A percentile compares a stretch with the other conserved stretches of the same genome.
These are phyloP conservation scores for Pythium oligandrum DNA, from an alignment of 352 stramenopile species.

Conservation along the genomic window DNA sequence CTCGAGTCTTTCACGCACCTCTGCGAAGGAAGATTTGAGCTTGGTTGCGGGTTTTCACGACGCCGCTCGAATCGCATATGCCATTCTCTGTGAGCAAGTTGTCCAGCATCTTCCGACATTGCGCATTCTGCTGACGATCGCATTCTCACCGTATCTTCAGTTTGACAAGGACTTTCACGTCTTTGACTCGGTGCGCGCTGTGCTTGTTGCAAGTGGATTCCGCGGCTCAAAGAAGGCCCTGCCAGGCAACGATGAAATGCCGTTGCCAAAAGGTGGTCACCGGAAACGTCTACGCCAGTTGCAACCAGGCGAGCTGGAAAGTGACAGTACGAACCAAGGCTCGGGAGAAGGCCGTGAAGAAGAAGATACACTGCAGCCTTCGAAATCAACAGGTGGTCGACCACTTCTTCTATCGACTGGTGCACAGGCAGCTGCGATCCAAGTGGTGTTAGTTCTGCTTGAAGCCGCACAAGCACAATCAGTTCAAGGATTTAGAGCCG, in stretches of 20 bases:
- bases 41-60: too few species aligned
- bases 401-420: slow-evolving; percentile 1
- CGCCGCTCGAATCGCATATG: background rate
- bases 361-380: too few species aligned
- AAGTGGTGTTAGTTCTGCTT: slow-evolving; percentile 1
- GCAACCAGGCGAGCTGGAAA: too few species aligned
- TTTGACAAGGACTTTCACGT: too few species aligned
- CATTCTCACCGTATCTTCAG: background rate
- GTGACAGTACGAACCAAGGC: too few species aligned
- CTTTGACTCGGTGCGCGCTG: background rate
- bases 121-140: background rate
- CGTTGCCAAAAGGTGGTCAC: too few species aligned
- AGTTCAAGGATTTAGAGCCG: too few species aligned
- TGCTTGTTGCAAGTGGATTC: slow-evolving; percentile 3
- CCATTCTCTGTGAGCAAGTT: slow-evolving; percentile 2
- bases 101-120: slow-evolving; percentile 1
- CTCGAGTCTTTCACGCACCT: too few species aligned
- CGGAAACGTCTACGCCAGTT: too few species aligned
- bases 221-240: slow-evolving; percentile 1
- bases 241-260: background rate
- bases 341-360: too few species aligned
- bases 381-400: background rate
- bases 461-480: background rate
- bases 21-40: too few species aligned
- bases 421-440: background rate